Evolutionary conservation across 1,284 basidiomycete genomes (phyloP), one percentile per base, ranked within the genome.

Genomic region (Polyporus tsugae): DNA sequence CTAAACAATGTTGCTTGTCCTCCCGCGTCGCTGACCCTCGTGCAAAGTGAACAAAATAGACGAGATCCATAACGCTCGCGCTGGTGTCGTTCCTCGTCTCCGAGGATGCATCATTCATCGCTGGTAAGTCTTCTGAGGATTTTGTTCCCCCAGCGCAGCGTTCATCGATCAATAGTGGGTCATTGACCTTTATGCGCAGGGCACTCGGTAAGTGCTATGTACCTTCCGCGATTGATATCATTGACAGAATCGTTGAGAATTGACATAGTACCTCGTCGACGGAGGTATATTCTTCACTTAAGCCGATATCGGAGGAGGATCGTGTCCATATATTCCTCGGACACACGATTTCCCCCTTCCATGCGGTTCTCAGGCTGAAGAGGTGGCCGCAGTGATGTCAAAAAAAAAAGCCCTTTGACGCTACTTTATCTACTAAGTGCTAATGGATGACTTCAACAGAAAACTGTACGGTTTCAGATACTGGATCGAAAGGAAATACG

Each of bases 71-170:
- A 46, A 6, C 44, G 44, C 44, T 17, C 13, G 6, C 15, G 5
- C 65, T 83, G 10, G 82, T 81, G 5, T 81, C 81, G 0, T 83
- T 75, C 70, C 73, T 83, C 1, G 77, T 75, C 1, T 79, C 78
- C 1, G 71, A 77, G 17, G 78, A 79, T 38, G 74, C 80, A 0
- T 63, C 66, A 19, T 81, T 77, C 64, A 73, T 82, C 29, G 82
- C 80, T 1, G 81, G 81, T 78, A 68, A 67, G 52, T 53, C 52
- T 13, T 22, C n/a, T 4, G 6, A 49, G n/a, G 6, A 17, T 41
- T 11, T 41, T 15, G 39, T 11, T 41, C 39, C 13, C 10, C 29
- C 29, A 29, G 29, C 29, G 29, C 29, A 1, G 29, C 29, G 29
- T 29, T 29, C 29, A 29, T 29, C 29, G 29, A 29, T 29, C 29